Base-by-base conservation (phyloP, 2,329 filamentous ascomycete species). In the Colletotrichum lini region DNA sequence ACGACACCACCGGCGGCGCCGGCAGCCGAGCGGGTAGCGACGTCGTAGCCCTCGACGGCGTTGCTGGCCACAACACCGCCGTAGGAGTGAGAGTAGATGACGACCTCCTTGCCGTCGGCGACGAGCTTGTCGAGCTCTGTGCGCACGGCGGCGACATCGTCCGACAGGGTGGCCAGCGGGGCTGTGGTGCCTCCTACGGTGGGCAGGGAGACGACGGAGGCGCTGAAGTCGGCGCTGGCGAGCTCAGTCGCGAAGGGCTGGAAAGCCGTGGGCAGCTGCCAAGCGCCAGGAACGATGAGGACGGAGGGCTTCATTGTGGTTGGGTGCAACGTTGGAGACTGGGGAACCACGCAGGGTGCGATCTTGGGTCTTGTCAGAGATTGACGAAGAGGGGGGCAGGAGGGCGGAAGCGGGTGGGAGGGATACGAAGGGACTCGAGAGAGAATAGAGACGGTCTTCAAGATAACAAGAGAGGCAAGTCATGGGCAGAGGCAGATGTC, bases 11-110 rank as follows among this genome's bases (percentile, higher is more conserved):
- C 84, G 6, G 76, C 66, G 59, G 80, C 72, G 1, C 80, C 82
- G 1, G 75, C 74, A 0, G 69, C 72, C 38, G 75, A 71, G 10
- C 83, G 78, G 23, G 81, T 74, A 35, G 76, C 77, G 56, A 82
- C 78, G 1, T 80, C 78, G 4, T 82, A 76, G 1, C 81, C 81
- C 21, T 77, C 74, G 3, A 85, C 75, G 0, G 81, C 84, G 58
- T 81, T 81, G 45, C 79, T 78, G 7, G 79, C 80, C 1, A 84
- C 77, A 0, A 84, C 76, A 18, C 84, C 84, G 18, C 81, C 81
- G 75, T 84, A 86, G 2, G 82, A 85, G 73, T 87, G 84, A 10
- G 80, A 78, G 9, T 83, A 74, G 4, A 86, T 78, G 0, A 86
- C 74, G 9, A 86, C 79, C 40, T 85, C 78, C 62, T 83, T 82